Evolutionary conservation across 1,139 yeast genomes (phyloP).

Genomic region (Hemisphaericaspora xylanilytica): DNA sequence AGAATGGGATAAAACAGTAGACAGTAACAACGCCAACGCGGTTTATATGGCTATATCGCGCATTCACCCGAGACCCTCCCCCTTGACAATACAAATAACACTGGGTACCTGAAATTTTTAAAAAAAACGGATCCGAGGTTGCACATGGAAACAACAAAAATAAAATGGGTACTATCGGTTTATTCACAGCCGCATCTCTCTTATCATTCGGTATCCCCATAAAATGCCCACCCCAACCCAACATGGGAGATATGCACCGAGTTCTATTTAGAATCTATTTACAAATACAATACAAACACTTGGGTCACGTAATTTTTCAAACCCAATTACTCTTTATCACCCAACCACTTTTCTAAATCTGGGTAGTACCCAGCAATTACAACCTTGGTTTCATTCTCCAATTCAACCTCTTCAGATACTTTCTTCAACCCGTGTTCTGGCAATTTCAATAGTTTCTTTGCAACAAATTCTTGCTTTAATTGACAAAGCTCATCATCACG

Average conservation of each 20-base stretch:
- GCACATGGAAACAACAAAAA: no score
- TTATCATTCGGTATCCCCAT: no score
- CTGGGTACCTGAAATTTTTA: no score
- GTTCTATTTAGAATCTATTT: neutral
- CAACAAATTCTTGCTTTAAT: constrained; percentile 26
- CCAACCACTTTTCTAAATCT: constrained; percentile 6
- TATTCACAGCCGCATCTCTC: no score
- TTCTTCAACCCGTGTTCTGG: constrained; percentile 36
- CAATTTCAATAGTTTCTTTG: constrained; percentile 25
- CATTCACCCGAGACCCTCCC: no score
- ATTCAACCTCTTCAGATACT: constrained; percentile 20
- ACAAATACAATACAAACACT: neutral
- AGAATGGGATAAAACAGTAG: neutral
- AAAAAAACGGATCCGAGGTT: no score
- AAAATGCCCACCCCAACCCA: neutral
- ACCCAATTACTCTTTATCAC: no score
- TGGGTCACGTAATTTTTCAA: no score
- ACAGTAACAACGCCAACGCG: no score
- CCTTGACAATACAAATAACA: no score
- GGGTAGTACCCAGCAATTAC: constrained; percentile 7
- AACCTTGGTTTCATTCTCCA: constrained; percentile 20
- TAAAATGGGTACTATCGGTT: no score
- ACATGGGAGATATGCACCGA: neutral
- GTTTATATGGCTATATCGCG: no score
- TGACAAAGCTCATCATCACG: constrained; percentile 26